Evolutionary conservation across 2,329 filamentous ascomycete genomes (phyloP).

Genomic region (Kalaharituber pfeilii): DNA sequence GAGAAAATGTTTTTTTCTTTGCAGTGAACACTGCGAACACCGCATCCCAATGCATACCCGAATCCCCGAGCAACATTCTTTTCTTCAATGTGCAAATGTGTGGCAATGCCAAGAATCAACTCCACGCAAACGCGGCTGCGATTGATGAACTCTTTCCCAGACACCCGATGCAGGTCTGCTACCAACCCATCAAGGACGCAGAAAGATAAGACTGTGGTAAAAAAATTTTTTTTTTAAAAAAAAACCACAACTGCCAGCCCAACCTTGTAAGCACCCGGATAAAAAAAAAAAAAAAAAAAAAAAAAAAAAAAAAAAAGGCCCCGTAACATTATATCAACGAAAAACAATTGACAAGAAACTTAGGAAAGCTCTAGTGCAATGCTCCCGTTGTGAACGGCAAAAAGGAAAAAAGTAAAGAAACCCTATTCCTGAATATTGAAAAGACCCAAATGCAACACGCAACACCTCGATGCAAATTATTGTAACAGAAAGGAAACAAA

Average conservation of each 20-base stretch:
- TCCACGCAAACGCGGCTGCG: no score
- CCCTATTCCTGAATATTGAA: slow-evolving; percentile 1
- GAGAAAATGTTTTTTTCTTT: no score
- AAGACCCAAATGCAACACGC: background rate
- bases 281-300: slow-evolving; percentile 3
- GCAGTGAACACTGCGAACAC: no score
- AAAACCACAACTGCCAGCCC: slow-evolving; percentile 5
- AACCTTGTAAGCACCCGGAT: slow-evolving; percentile 1
- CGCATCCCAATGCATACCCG: no score
- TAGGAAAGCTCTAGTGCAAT: slow-evolving; percentile 2
- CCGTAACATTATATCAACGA: background rate
- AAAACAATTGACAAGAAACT: background rate
- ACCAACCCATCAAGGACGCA: background rate
- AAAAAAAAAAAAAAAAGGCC: background rate
- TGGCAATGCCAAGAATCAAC: no score
- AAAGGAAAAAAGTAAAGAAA: background rate
- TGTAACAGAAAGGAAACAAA: background rate
- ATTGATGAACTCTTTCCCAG: no score
- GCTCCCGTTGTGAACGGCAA: background rate
- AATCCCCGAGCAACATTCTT: no score
- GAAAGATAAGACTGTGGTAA: slow-evolving; percentile 1
- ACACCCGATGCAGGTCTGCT: background rate
- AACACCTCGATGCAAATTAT: slow-evolving; percentile 2
- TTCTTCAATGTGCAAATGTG: no score
- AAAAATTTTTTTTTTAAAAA: slow-evolving; percentile 1